Conservation (phyloP, 495 filamentous ascomycete species). For the Penicillium cataractarum region DNA sequence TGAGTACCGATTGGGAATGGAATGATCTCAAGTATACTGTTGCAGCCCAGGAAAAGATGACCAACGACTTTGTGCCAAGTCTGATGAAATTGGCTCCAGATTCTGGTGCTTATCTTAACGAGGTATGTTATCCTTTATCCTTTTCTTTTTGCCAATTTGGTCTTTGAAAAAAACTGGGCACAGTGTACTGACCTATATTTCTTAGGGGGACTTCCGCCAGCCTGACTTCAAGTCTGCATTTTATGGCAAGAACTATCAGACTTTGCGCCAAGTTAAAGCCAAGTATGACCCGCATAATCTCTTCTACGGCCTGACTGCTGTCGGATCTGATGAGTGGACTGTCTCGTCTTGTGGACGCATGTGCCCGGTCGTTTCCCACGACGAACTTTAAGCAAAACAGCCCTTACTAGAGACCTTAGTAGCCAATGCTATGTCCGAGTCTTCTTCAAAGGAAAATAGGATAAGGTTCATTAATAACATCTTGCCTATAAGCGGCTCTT, state of each 20-base stretch:
- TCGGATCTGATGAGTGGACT: conserved; percentile 23
- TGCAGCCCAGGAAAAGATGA: conserved; percentile 14
- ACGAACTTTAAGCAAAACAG: background rate
- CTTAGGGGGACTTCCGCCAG: conserved; percentile 19
- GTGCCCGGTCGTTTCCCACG: conserved; percentile 6
- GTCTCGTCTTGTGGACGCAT: conserved; percentile 18
- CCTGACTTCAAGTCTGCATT: conserved; percentile 17
- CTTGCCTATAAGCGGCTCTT: background rate
- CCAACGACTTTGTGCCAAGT: conserved; percentile 12
- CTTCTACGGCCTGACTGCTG: conserved; percentile 23
- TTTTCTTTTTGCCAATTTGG: background rate
- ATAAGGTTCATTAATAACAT: background rate
- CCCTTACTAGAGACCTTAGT: no score
- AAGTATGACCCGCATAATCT: conserved; percentile 18
- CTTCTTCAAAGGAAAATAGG: no score
- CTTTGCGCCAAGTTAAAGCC: conserved; percentile 17
- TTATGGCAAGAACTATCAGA: conserved; percentile 19
- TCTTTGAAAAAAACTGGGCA: background rate
- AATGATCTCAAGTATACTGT: conserved; percentile 9
- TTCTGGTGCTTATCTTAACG: conserved; percentile 21
- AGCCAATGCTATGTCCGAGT: no score
- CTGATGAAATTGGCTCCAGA: conserved; percentile 10
- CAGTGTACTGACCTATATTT: background rate
- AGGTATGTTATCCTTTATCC: conserved; percentile 9
- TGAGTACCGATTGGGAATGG: conserved; percentile 16